Conservation (phyloP, 352 stramenopile genomes). For the Phytophthora ohioensis region DNA sequence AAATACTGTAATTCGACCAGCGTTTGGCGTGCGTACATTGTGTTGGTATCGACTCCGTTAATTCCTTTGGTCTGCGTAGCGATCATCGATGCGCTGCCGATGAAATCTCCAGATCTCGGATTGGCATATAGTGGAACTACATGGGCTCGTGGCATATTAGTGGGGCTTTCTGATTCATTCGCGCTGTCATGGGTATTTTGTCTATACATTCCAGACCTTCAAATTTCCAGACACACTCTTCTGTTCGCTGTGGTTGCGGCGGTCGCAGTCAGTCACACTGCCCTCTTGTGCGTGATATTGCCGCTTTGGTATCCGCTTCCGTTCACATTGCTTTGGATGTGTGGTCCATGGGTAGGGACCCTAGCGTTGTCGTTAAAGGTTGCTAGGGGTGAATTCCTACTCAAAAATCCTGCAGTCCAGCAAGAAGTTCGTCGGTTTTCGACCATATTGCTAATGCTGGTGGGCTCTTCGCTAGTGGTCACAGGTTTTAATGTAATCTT, state of each 20-base stretch:
- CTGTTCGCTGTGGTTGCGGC: constrained; percentile 7
- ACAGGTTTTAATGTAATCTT: constrained; percentile 17
- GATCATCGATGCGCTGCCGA: constrained; percentile 16
- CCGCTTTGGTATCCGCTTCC: constrained; percentile 23
- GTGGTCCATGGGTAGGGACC: constrained; percentile 21
- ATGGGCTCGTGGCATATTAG: constrained; percentile 14
- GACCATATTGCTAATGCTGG: constrained; percentile 10
- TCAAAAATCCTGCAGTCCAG: constrained; percentile 5
- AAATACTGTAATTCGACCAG: constrained; percentile 18
- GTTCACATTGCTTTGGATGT: constrained; percentile 25
- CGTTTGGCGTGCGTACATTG: constrained; percentile 1
- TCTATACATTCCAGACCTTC: constrained; percentile 20
- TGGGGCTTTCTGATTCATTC: constrained; percentile 9
- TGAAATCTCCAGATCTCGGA: constrained; percentile 23
- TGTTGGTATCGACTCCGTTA: constrained; percentile 10
- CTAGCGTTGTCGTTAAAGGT: constrained; percentile 20
- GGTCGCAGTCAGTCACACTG: constrained; percentile 1
- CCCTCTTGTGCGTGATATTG: constrained; percentile 9
- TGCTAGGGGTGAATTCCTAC: constrained; percentile 20
- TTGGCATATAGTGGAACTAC: constrained; percentile 13
- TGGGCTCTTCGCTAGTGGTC: constrained; percentile 6
- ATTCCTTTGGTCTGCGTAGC: constrained; percentile 16
- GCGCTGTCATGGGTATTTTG: constrained; percentile 18
- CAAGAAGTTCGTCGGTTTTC: constrained; percentile 24
- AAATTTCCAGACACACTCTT: constrained; percentile 6